phyloP scores from a whole-genome alignment of 441 rosid species.

The Erodium chrysanthum region DNA sequence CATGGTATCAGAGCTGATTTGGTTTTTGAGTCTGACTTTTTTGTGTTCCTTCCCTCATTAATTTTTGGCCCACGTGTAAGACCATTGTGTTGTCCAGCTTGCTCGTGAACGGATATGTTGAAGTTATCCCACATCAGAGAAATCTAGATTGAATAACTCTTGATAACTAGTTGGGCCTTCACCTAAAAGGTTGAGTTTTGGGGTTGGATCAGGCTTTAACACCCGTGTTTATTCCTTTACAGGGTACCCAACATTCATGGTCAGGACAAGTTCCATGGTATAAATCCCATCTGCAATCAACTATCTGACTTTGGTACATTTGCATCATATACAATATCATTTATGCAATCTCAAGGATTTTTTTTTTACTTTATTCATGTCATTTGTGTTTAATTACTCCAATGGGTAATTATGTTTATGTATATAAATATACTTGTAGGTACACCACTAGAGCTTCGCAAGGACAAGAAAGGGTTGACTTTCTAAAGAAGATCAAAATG shows the following conservation, averaged over 20 bases:
- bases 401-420: conserved; percentile 18
- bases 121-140: too few species aligned
- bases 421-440: conserved; percentile 35
- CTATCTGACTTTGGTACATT: conserved; percentile 18
- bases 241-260: conserved; percentile 36
- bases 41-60: too few species aligned
- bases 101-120: too few species aligned
- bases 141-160: too few species aligned
- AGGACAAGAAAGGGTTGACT: conserved; percentile 26
- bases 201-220: too few species aligned
- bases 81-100: too few species aligned
- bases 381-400: conserved; percentile 13
- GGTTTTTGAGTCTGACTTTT: too few species aligned
- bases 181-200: too few species aligned
- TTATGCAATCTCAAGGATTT: conserved; percentile 13
- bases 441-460: conserved; percentile 35
- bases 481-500: conserved; percentile 31
- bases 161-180: too few species aligned
- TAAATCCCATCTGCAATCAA: conserved; percentile 15
- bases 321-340: conserved; percentile 10
- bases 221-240: conserved; percentile 24
- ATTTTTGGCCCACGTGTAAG: too few species aligned
- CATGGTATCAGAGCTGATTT: too few species aligned
- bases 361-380: conserved; percentile 5
- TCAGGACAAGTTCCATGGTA: conserved; percentile 56